These are phyloP conservation scores for Mrakia hoshinonis DNA, from an alignment of 768 basidiomycete genomes.

Conservation along the genomic window DNA sequence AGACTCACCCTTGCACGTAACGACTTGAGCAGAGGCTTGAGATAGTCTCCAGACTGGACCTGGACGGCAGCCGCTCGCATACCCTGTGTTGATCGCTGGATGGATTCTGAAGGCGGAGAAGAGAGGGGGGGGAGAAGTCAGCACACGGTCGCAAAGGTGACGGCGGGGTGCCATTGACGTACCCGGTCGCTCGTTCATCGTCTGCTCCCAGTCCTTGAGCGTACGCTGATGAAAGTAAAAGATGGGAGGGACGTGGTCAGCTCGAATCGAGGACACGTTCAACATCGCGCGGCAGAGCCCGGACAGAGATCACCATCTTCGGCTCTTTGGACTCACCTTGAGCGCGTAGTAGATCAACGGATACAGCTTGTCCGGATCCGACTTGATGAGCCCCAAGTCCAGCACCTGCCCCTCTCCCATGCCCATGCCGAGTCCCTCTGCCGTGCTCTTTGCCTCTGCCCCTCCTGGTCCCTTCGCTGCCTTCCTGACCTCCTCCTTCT, in stretches of 20 bases:
- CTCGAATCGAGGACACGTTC: not conserved
- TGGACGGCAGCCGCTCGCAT: constrained; percentile 92
- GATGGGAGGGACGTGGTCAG: not conserved
- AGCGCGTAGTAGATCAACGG: constrained; percentile 94
- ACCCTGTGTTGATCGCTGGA: constrained; percentile 83
- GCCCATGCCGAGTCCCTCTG: constrained; percentile 36
- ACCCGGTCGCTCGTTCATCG: constrained; percentile 91
- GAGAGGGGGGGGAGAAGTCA: not conserved
- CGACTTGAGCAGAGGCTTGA: constrained; percentile 91
- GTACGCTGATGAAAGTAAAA: constrained; percentile 39
- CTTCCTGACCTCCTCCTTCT: constrained; percentile 41
- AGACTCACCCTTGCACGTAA: constrained; percentile 70
- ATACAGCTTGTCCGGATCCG: constrained; percentile 88
- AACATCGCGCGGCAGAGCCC: no score
- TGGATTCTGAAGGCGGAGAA: constrained; percentile 50
- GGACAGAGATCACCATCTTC: no score
- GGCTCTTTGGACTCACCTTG: constrained; percentile 46
- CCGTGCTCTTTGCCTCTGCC: constrained; percentile 38
- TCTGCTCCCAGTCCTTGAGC: constrained; percentile 92
- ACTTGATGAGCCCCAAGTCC: constrained; percentile 73
- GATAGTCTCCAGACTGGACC: constrained; percentile 87
- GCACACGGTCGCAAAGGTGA: no score
- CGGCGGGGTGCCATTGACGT: constrained; percentile 33
- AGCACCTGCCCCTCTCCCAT: constrained; percentile 50
- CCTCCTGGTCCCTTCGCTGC: constrained; percentile 28